Evolutionary conservation across 2,329 filamentous ascomycete species (phyloP).

Genomic region (Septoria petroselini): DNA sequence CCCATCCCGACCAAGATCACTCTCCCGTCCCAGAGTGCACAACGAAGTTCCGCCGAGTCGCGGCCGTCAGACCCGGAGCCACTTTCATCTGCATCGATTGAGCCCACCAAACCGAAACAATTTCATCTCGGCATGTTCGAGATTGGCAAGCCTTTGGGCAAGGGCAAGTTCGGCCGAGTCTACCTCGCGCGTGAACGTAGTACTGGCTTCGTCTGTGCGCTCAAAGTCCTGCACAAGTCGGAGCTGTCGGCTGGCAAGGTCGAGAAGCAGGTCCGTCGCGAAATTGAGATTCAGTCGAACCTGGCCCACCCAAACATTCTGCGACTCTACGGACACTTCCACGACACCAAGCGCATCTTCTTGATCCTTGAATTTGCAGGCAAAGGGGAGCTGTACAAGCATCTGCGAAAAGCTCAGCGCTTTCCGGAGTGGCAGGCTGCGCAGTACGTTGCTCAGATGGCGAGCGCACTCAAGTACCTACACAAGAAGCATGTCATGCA

Average conservation of each 20-base stretch:
- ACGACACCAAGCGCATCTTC: slow-evolving; percentile 84
- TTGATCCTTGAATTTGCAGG: slow-evolving; percentile 83
- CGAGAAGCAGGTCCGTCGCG: slow-evolving; percentile 81
- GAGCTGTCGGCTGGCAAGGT: slow-evolving; percentile 77
- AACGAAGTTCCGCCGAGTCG: slow-evolving; percentile 38
- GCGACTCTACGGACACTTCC: slow-evolving; percentile 81
- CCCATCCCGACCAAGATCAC: slow-evolving; percentile 62
- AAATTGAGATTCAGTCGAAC: slow-evolving; percentile 88
- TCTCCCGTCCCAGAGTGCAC: slow-evolving; percentile 64
- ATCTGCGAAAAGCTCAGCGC: slow-evolving; percentile 70
- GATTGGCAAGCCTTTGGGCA: slow-evolving; percentile 79
- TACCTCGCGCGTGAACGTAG: slow-evolving; percentile 78
- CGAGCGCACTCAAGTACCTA: slow-evolving; percentile 81
- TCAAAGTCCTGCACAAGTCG: slow-evolving; percentile 83
- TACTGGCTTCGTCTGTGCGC: slow-evolving; percentile 77
- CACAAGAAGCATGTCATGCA: slow-evolving; percentile 98
- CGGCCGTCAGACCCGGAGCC: slow-evolving; percentile 29
- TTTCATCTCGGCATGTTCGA: slow-evolving; percentile 94
- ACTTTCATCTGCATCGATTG: slow-evolving; percentile 25
- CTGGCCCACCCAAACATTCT: slow-evolving; percentile 82
- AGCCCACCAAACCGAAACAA: slow-evolving; percentile 47
- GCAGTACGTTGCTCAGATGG: slow-evolving; percentile 86
- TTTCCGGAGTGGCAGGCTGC: slow-evolving; percentile 85
- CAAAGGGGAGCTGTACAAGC: slow-evolving; percentile 84
- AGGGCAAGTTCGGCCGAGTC: slow-evolving; percentile 83